These are phyloP conservation scores for Fomitopsis schrenkii DNA, from an alignment of 1,284 basidiomycete genomes.

Conservation along the genomic window DNA sequence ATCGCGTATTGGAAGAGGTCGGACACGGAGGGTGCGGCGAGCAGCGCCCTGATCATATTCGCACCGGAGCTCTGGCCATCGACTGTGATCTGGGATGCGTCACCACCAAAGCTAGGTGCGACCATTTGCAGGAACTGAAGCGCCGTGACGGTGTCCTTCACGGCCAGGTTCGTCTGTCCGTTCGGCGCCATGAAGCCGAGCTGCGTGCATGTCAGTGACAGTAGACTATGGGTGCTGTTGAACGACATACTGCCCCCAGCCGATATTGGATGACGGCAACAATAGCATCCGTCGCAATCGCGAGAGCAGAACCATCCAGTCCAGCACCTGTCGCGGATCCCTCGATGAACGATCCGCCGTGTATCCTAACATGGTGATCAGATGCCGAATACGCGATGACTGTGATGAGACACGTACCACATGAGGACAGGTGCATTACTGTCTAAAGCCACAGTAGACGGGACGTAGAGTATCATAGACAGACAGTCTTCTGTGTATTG, in stretches of 20 bases:
- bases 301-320: constrained; percentile 76
- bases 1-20: constrained; percentile 72
- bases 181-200: constrained; percentile 73
- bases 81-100: constrained; percentile 63
- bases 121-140: constrained; percentile 62
- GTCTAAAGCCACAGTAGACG: constrained; percentile 31
- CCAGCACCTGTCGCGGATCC: constrained; percentile 74
- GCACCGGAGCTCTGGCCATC: constrained; percentile 90
- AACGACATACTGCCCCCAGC: constrained; percentile 62
- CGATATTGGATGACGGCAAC: constrained; percentile 87
- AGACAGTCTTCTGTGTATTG: constrained; percentile 73
- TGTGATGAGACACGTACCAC: constrained; percentile 41
- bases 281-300: constrained; percentile 68
- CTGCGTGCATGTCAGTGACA: constrained; percentile 28
- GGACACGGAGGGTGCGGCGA: constrained; percentile 62
- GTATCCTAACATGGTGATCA: constrained; percentile 52
- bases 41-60: constrained; percentile 71
- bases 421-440: constrained; percentile 53
- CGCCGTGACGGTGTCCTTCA: constrained; percentile 68
- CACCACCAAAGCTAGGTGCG: constrained; percentile 69
- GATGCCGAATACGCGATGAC: background rate
- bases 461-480: constrained; percentile 71
- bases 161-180: constrained; percentile 64
- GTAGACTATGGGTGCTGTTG: background rate
- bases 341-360: constrained; percentile 78